A percentile compares a stretch with the other conserved stretches of the same genome.
phyloP scores from a whole-genome alignment of 495 filamentous ascomycete species.

The Trypethelium eluteriae region DNA sequence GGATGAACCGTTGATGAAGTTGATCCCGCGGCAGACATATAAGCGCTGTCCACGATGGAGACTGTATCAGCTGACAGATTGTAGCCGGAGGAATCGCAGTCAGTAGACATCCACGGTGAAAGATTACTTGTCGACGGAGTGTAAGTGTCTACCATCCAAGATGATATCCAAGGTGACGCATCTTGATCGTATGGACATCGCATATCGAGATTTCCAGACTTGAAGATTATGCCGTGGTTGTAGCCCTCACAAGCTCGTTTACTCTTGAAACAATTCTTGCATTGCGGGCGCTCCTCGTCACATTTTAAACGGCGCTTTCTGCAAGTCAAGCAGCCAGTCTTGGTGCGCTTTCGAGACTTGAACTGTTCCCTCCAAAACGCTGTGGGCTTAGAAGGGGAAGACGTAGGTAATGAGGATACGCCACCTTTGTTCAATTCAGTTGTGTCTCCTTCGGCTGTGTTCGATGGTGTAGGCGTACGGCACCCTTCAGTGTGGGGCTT shows the following conservation, averaged over 20 bases:
- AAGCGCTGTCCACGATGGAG: not conserved
- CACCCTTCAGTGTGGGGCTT: too few relatives aligned
- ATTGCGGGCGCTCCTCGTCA: constrained; percentile 70
- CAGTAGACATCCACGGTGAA: too few relatives aligned
- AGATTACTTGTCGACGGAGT: not conserved
- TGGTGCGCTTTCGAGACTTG: constrained; percentile 23
- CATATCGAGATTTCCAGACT: not conserved
- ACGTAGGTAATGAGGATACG: too few relatives aligned
- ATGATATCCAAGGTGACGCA: not conserved
- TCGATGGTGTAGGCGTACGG: not conserved
- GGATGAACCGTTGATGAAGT: not conserved
- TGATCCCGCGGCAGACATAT: not conserved
- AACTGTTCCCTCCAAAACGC: not conserved
- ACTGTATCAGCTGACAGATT: not conserved
- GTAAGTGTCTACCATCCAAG: constrained; percentile 8
- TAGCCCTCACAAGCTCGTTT: constrained; percentile 40
- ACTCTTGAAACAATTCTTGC: constrained; percentile 79
- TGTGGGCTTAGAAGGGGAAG: too few relatives aligned
- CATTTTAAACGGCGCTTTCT: constrained; percentile 55
- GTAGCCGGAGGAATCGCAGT: not conserved
- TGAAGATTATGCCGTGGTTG: not conserved
- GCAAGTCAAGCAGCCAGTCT: constrained; percentile 36
- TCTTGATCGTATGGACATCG: not conserved
- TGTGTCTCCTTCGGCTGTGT: not conserved
- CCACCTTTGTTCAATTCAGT: not conserved